Base-by-base conservation (phyloP, 2,329 filamentous ascomycete genomes). In the Epicoccum nigrum region DNA sequence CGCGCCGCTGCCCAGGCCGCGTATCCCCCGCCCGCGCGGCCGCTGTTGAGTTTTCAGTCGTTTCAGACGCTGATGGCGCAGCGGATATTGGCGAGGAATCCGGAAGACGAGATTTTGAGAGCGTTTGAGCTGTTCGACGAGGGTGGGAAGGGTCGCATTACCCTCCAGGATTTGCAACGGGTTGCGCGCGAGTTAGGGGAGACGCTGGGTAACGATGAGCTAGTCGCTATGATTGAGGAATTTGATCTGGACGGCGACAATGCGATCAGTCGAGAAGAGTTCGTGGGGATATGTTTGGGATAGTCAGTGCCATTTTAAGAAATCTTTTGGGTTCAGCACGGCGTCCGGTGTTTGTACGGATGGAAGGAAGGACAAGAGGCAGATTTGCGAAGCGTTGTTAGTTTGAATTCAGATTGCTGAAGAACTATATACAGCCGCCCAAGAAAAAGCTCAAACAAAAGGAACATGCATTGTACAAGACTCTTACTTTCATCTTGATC, bases 151-250 rank as follows among this genome's bases (percentile, higher is more conserved):
- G 93, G 93, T 6, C 86, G 89, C 60, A 96, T 99, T 63, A 92
- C 88, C 44, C 77, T 97, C 39, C 89, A 94, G 54, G 94, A 97
- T 77, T 77, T 99, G 75, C 81, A 91, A 56, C 81, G 91, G 50
- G 90, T 97, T 20, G 92, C 93, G 51, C 84, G 91, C 65, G 94
- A 97, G 72, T 79, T 99, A 58, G 94, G 94, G 7, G 93, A 97
- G 74, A 91, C 90, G 11, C 81, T 99, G 62, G 90, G 94, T 63
- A 93, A 99, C 68, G 89, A 95, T 66, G 94, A 99, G 73, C 81
- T 99, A 55, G 82, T 85, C 63, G 92, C 92, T 59, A 99, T 99
- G 94, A 94, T 99, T 77, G 92, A 97, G 68, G 93, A 97, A 75
- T 95, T 97, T 77, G 94, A 99, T 77, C 82, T 97, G 59, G 90